Evolutionary conservation across 2,329 filamentous ascomycete genomes (phyloP).

Genomic region (Lecanicillium sp.): DNA sequence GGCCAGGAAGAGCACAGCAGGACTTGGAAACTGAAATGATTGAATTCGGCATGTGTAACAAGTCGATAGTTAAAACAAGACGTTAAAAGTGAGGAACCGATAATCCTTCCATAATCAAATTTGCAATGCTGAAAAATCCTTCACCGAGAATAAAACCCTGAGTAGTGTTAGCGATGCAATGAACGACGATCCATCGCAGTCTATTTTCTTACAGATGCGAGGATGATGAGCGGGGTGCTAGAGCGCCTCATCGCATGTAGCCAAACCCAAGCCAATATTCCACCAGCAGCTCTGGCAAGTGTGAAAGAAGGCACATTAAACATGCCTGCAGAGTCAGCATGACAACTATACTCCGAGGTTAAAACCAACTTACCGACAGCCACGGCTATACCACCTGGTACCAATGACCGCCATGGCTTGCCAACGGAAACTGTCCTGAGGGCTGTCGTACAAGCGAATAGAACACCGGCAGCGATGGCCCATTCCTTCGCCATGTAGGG

Average conservation of each 20-base stretch:
- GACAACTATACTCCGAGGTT: background rate
- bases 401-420: conserved; percentile 62
- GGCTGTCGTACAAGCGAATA: conserved; percentile 69
- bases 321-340: conserved; percentile 57
- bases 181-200: background rate
- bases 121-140: conserved; percentile 86
- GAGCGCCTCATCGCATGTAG: conserved; percentile 42
- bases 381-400: conserved; percentile 92
- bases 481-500: conserved; percentile 79
- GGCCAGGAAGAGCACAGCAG: conserved; percentile 38
- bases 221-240: conserved; percentile 78
- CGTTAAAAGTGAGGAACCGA: conserved; percentile 65
- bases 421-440: conserved; percentile 55
- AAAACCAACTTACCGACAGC: conserved; percentile 62
- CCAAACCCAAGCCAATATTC: conserved; percentile 73
- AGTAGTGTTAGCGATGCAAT: conserved; percentile 11
- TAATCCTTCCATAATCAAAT: conserved; percentile 73
- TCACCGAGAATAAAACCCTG: conserved; percentile 87
- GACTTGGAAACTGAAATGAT: conserved; percentile 45
- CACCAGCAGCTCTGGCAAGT: conserved; percentile 77
- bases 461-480: conserved; percentile 63
- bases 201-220: conserved; percentile 56
- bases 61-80: background rate
- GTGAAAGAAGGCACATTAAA: conserved; percentile 98
- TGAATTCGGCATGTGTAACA: background rate